Percentiles rank a stretch among this genome's conserved stretches.
Conservation (phyloP, 306 rosid species). For the Alnus rubra region DNA sequence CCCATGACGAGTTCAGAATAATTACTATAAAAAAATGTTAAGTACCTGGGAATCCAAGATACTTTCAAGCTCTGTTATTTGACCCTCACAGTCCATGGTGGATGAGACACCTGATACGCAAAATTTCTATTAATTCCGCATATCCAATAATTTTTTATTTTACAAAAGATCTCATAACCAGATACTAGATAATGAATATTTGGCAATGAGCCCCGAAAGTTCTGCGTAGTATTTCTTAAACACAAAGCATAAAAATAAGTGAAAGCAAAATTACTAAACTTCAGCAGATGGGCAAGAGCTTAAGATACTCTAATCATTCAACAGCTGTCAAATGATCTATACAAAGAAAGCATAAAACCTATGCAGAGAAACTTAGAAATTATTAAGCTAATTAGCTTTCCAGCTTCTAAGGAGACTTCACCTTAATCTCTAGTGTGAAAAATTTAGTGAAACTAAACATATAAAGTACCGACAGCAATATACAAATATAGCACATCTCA, state of each 20-base stretch:
- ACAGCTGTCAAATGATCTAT: neutral
- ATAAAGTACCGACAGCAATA: neutral
- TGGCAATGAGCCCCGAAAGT: neutral
- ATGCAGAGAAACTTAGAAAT: neutral
- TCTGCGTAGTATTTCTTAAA: neutral
- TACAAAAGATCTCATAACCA: neutral
- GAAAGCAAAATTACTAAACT: neutral
- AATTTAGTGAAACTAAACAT: neutral
- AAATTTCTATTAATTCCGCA: conserved; percentile 10
- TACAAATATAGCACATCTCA: neutral
- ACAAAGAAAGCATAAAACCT: neutral
- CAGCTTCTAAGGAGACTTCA: neutral
- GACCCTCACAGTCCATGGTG: conserved; percentile 61
- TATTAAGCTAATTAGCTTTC: neutral
- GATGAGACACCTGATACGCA: conserved; percentile 67
- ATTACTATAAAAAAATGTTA: conserved; percentile 2
- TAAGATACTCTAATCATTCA: neutral
- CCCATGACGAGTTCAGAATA: conserved; percentile 12
- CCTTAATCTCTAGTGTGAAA: neutral
- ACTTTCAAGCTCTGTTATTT: conserved; percentile 75
- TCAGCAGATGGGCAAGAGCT: neutral
- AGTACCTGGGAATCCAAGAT: conserved; percentile 76
- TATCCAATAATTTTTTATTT: neutral
- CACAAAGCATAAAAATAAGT: neutral
- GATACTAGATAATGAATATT: neutral